Percentiles rank a stretch among this genome's conserved stretches.
phyloP scores from a whole-genome alignment of 177 flowering plant species.

The Vitis hybrid region DNA sequence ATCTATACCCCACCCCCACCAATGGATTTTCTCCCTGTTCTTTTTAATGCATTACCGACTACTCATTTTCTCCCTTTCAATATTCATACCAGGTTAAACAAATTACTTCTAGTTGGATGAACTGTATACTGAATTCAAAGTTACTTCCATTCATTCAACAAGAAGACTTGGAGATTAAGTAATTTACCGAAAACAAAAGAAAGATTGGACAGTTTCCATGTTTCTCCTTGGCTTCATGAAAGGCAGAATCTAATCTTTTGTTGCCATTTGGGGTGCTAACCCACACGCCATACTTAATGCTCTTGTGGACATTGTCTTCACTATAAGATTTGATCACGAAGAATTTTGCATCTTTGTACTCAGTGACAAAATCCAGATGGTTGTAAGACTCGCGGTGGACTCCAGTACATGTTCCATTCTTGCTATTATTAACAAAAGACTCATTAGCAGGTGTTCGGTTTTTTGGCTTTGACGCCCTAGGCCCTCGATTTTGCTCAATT shows the following conservation, averaged over 20 bases:
- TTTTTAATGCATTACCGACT: no score
- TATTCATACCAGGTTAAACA: no score
- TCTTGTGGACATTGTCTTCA: conserved; percentile 93
- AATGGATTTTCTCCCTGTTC: no score
- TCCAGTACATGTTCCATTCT: conserved; percentile 28
- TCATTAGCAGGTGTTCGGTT: conserved; percentile 40
- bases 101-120: no score
- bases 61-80: no score
- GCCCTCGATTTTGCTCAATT: conserved; percentile 87
- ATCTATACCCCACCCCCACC: no score
- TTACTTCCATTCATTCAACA: no score
- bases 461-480: conserved; percentile 75
- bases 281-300: conserved; percentile 91
- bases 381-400: conserved; percentile 37
- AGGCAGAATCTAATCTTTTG: conserved; percentile 81
- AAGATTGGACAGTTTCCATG: conserved; percentile 59
- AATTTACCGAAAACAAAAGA: no score
- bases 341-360: conserved; percentile 71
- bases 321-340: conserved; percentile 90
- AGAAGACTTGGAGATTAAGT: no score
- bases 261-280: conserved; percentile 91
- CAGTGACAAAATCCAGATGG: conserved; percentile 58
- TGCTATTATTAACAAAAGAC: conserved; percentile 31
- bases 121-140: no score
- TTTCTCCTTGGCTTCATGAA: conserved; percentile 63